A percentile compares a stretch with the other conserved stretches of the same genome.
Evolutionary conservation across 2,329 filamentous ascomycete genomes (phyloP).

Genomic region (Lasiodiplodia theobromae): DNA sequence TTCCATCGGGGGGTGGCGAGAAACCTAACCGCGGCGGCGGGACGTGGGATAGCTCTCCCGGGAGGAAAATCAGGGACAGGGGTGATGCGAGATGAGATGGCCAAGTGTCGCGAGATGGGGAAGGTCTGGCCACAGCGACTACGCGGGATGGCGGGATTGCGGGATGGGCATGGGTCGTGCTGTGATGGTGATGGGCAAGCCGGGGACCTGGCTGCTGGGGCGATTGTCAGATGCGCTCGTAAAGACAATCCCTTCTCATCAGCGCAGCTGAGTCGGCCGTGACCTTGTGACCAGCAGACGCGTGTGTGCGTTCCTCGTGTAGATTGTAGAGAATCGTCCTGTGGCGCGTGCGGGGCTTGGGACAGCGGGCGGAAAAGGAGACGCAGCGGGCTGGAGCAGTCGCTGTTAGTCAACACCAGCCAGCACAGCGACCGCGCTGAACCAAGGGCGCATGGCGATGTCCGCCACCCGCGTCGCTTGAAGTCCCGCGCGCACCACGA

Average conservation of each 20-base stretch:
- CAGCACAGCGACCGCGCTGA: background rate
- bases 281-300: slow-evolving; percentile 25
- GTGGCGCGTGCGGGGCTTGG: slow-evolving; percentile 19
- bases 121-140: background rate
- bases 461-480: slow-evolving; percentile 6
- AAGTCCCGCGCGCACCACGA: background rate
- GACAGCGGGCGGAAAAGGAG: background rate
- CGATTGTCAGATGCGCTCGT: slow-evolving; percentile 11
- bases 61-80: slow-evolving; percentile 18
- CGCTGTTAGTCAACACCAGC: slow-evolving; percentile 13
- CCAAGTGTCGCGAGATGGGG: slow-evolving; percentile 1
- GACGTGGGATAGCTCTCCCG: slow-evolving; percentile 10
- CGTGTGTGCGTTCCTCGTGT: slow-evolving; percentile 14
- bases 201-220: slow-evolving; percentile 1
- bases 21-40: background rate
- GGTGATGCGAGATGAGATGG: slow-evolving; percentile 16
- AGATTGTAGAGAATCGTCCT: slow-evolving; percentile 2
- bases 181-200: slow-evolving; percentile 23
- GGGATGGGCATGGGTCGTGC: background rate
- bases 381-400: slow-evolving; percentile 13
- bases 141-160: background rate
- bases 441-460: slow-evolving; percentile 1
- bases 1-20: background rate
- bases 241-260: slow-evolving; percentile 19
- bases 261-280: slow-evolving; percentile 10